A percentile compares a stretch with the other conserved stretches of the same genome.
These are phyloP conservation scores for Aspergillus fumigatus DNA, from an alignment of 2,329 filamentous ascomycete species.

Conservation along the genomic window DNA sequence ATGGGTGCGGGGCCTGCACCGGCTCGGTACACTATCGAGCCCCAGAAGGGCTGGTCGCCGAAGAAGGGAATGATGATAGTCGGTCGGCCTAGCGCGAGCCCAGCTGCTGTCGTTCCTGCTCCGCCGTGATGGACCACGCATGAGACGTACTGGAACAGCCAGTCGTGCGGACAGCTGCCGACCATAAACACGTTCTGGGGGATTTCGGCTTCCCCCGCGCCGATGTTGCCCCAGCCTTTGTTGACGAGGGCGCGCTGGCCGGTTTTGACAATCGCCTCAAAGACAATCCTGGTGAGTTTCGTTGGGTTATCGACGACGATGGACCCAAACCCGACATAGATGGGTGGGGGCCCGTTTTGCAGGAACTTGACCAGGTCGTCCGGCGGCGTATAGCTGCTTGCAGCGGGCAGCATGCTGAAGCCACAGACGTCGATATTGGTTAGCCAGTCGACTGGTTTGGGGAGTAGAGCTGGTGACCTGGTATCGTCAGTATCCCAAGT, in stretches of 20 bases:
- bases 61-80: constrained; percentile 85
- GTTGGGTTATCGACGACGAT: constrained; percentile 76
- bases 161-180: constrained; percentile 82
- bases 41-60: constrained; percentile 81
- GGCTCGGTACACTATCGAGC: constrained; percentile 67
- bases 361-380: constrained; percentile 64
- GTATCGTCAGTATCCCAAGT: neutral
- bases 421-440: constrained; percentile 67
- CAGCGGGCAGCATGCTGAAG: constrained; percentile 69
- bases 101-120: constrained; percentile 80
- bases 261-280: constrained; percentile 62
- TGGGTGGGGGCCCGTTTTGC: constrained; percentile 62
- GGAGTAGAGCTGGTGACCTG: constrained; percentile 69
- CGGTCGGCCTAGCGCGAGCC: constrained; percentile 73
- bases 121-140: constrained; percentile 85
- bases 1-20: constrained; percentile 69
- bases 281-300: constrained; percentile 65
- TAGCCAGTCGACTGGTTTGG: constrained; percentile 73
- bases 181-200: constrained; percentile 77
- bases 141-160: constrained; percentile 77
- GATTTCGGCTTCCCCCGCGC: constrained; percentile 64
- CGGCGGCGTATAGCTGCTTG: constrained; percentile 61
- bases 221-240: constrained; percentile 83
- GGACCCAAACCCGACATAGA: constrained; percentile 80
- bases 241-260: constrained; percentile 77